Evolutionary conservation across 164 flowering plant genomes (phyloP).

Genomic region (Annona squamosa): DNA sequence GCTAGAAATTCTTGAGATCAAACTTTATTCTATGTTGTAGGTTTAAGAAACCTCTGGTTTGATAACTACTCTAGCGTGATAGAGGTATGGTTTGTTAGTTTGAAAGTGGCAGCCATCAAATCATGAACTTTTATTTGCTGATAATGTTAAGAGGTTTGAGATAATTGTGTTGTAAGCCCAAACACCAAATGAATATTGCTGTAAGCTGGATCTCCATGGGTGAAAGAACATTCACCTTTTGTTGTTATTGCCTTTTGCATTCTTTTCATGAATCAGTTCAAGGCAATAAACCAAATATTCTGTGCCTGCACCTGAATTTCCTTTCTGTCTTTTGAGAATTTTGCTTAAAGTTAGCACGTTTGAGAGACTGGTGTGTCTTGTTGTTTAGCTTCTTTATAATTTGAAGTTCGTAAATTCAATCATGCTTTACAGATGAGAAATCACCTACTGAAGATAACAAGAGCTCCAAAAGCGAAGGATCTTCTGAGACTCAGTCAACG

Average conservation of each 20-base stretch:
- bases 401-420: slow-evolving; percentile 2
- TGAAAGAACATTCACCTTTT: not conserved
- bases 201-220: not conserved
- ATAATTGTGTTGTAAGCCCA: not conserved
- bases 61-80: too few species aligned
- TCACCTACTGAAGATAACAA: slow-evolving; percentile 23
- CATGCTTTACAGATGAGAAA: slow-evolving; percentile 27
- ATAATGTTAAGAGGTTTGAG: too few species aligned
- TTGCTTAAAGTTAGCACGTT: not conserved
- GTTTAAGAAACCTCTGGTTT: not conserved
- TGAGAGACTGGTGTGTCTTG: not conserved
- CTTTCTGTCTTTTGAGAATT: not conserved
- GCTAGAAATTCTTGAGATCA: not conserved
- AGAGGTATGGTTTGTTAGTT: not conserved
- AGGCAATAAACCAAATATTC: not conserved
- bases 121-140: not conserved
- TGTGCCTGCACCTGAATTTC: not conserved
- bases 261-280: not conserved
- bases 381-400: not conserved
- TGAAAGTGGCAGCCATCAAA: not conserved
- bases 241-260: not conserved
- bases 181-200: not conserved
- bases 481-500: slow-evolving; percentile 24
- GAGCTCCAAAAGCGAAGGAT: slow-evolving; percentile 23
- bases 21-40: not conserved